phyloP scores from a whole-genome alignment of 192 early-diverging fungal genomes.

The Coemansia umbellata region DNA sequence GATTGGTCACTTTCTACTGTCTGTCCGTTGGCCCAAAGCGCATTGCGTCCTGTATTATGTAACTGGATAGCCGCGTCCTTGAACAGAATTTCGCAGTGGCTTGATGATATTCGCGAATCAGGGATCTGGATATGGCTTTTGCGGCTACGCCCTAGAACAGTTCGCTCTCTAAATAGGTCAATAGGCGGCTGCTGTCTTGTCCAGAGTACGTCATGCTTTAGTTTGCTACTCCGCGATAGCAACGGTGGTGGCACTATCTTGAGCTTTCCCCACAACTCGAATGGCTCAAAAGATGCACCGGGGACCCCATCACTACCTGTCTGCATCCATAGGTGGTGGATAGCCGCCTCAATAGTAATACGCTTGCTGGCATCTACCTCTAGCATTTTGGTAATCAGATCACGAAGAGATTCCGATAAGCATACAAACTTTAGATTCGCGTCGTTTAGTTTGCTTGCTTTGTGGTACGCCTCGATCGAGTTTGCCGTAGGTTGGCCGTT shows the following conservation, averaged over 20 bases:
- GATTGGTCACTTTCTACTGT: slow-evolving; percentile 6
- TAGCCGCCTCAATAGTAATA: slow-evolving; percentile 23
- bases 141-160: slow-evolving; percentile 30
- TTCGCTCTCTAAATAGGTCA: slow-evolving; percentile 25
- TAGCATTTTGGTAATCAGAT: slow-evolving; percentile 30
- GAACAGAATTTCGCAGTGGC: slow-evolving; percentile 32
- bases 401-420: slow-evolving; percentile 19
- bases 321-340: slow-evolving; percentile 44
- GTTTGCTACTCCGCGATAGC: not conserved
- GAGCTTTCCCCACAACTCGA: slow-evolving; percentile 34
- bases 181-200: slow-evolving; percentile 3
- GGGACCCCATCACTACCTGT: slow-evolving; percentile 23
- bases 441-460: slow-evolving; percentile 15
- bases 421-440: slow-evolving; percentile 14
- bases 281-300: slow-evolving; percentile 15
- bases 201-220: not conserved
- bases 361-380: slow-evolving; percentile 20
- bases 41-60: slow-evolving; percentile 23
- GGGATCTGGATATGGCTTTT: slow-evolving; percentile 36
- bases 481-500: slow-evolving; percentile 3
- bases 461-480: slow-evolving; percentile 24
- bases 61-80: slow-evolving; percentile 10
- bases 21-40: slow-evolving; percentile 17
- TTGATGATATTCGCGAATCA: slow-evolving; percentile 27
- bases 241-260: not conserved